Percentiles rank a stretch among this genome's conserved stretches.
Conservation (phyloP, 306 rosid genomes). For the Quercus ilex region DNA sequence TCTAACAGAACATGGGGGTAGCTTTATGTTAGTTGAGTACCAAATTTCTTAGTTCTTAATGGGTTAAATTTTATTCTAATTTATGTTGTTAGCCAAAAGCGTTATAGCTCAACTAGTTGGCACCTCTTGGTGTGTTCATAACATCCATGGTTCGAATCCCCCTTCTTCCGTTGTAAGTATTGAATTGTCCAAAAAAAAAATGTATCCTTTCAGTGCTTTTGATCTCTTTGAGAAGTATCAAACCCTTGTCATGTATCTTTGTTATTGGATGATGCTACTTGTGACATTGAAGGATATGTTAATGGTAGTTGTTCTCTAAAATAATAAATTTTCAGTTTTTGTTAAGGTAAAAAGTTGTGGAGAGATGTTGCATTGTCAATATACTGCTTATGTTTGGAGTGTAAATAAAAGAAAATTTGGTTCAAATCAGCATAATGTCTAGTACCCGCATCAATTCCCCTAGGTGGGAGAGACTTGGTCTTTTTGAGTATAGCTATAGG, state of each 20-base stretch:
- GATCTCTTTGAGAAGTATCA: neutral
- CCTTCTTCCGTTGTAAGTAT: fast-evolving
- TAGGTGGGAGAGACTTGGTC: too few relatives aligned
- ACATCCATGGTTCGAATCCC: too few relatives aligned
- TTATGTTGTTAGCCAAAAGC: neutral
- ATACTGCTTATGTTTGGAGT: neutral
- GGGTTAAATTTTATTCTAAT: neutral
- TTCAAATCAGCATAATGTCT: too few relatives aligned
- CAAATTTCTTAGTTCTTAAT: neutral
- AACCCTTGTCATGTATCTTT: neutral
- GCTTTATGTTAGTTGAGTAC: neutral
- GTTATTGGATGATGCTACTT: neutral
- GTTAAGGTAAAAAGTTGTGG: neutral
- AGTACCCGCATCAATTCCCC: too few relatives aligned
- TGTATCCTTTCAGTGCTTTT: neutral
- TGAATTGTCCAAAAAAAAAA: too few relatives aligned
- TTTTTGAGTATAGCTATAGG: too few relatives aligned
- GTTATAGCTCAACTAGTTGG: too few relatives aligned
- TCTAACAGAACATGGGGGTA: neutral
- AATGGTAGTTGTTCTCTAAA: neutral
- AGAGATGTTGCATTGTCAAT: neutral
- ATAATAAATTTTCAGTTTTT: neutral
- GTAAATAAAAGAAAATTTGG: neutral
- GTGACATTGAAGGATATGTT: neutral
- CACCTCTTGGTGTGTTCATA: too few relatives aligned